Evolutionary conservation across 768 basidiomycete genomes (phyloP), one percentile per base, ranked within the genome.

Genomic region (Mrakia frigida): DNA sequence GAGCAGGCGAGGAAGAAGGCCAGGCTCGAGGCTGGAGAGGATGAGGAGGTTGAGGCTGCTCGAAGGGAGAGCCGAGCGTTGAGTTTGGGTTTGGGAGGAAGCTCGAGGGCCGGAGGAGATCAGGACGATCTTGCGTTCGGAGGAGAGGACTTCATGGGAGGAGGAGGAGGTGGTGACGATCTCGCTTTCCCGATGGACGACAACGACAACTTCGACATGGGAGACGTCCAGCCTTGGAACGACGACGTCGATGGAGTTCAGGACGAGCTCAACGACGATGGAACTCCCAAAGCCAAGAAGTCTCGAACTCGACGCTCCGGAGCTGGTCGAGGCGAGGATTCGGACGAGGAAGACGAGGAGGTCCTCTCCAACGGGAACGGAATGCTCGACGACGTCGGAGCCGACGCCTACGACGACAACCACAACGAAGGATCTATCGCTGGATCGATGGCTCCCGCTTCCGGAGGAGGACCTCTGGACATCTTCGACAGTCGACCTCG

Each of bases 401-500:
- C 87, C 86, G 80, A 77, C 23, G 61, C 52, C 6, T 50, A 56
- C 37, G 76, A 77, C 56, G 61, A 77, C 52, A 43, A 67, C 77
- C 35, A 77, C 56, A 43, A 67, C 77, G 37, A 80, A 79, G 14
- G 74, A 88, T 68, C 77, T 31, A 21, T 69, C 67, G 67, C 39
- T 43, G 67, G 59, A 43, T 39, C 73, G 28, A 52, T 74, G 60
- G 73, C 60, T 13, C 39, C 59, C 39, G 37, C 56, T 23, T 23
- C 39, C 33, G 46, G 56, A 65, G 59, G 60, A 74, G 60, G 74
- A 35, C 90, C 90, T 0, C 92, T 94, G 79, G 89, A 90, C n/a
- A 85, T 88, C 78, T 94, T 95, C 82, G 93, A 93, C 81, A 85
- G 86, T 14, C 87, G 88, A 59, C 87, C 87, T 75, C 79, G 77